A percentile compares a stretch with the other conserved stretches of the same genome.
phyloP scores from a whole-genome alignment of 495 filamentous ascomycete species.

The Hypoxylon subgilvum region DNA sequence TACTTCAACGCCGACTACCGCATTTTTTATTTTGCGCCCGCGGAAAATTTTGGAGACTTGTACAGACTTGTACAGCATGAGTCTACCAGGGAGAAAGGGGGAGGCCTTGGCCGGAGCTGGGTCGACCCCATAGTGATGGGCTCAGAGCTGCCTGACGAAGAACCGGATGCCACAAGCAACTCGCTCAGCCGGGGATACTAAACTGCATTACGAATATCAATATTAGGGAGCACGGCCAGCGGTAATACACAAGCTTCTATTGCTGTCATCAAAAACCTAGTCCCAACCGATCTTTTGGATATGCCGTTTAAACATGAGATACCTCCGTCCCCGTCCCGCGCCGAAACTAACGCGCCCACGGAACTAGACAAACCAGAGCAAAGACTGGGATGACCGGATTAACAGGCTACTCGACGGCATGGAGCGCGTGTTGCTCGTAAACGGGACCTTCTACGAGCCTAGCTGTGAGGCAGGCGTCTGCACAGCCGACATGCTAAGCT shows the following conservation, averaged over 20 bases:
- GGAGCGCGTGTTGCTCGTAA: constrained; percentile 64
- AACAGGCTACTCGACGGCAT: constrained; percentile 65
- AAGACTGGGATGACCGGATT: constrained; percentile 65
- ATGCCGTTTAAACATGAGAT: no score
- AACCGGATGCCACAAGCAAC: constrained; percentile 28
- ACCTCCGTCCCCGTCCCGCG: no score
- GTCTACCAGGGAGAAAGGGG: constrained; percentile 44
- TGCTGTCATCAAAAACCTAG: neutral
- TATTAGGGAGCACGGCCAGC: neutral
- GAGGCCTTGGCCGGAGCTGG: constrained; percentile 43
- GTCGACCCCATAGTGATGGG: constrained; percentile 34
- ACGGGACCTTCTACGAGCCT: constrained; percentile 63
- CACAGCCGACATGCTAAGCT: constrained; percentile 78
- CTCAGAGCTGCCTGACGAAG: constrained; percentile 35
- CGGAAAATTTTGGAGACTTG: constrained; percentile 32
- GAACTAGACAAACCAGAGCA: constrained; percentile 61
- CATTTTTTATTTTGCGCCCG: constrained; percentile 62
- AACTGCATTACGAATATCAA: neutral
- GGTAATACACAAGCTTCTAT: neutral
- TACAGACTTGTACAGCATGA: constrained; percentile 51
- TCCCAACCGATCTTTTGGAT: no score
- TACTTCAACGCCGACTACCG: constrained; percentile 68
- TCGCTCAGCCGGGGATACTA: constrained; percentile 20
- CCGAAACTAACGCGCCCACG: neutral
- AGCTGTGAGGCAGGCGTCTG: constrained; percentile 72